These are phyloP conservation scores for Atalantia buxifolia DNA, from an alignment of 345 rosid species.

Conservation along the genomic window DNA sequence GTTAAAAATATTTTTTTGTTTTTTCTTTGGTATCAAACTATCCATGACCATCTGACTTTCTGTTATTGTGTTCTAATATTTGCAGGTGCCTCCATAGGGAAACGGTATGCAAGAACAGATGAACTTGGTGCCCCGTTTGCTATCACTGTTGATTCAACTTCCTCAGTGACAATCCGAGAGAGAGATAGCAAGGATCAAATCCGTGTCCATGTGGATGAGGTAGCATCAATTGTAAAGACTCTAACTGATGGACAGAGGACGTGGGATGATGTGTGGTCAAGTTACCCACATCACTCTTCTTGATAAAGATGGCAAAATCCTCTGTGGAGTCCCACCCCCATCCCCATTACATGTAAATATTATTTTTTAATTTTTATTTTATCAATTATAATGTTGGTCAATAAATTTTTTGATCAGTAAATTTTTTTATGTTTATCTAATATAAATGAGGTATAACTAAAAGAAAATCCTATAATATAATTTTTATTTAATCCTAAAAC, in stretches of 20 bases:
- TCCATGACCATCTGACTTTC: neutral
- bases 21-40: neutral
- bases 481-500: no score
- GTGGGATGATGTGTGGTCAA: conserved; percentile 76
- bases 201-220: conserved; percentile 60
- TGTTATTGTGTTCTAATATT: neutral
- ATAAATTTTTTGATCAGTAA: no score
- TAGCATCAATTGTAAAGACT: conserved; percentile 59
- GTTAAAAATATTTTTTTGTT: no score
- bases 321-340: no score
- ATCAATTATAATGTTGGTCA: no score
- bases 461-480: no score
- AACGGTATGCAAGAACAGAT: conserved; percentile 91
- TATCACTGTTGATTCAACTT: conserved; percentile 67
- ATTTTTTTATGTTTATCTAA: no score
- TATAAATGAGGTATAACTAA: no score
- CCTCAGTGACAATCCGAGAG: conserved; percentile 83
- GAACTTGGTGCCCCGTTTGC: conserved; percentile 97
- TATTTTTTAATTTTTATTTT: conserved; percentile 31
- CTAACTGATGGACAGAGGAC: conserved; percentile 63
- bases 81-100: conserved; percentile 89
- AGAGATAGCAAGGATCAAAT: conserved; percentile 94
- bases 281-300: conserved; percentile 67
- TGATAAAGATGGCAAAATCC: no score
- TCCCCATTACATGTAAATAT: no score